Evolutionary conservation across 495 filamentous ascomycete genomes (phyloP), one percentile per base, ranked within the genome.

Genomic region (Aspergillus cavernicola): DNA sequence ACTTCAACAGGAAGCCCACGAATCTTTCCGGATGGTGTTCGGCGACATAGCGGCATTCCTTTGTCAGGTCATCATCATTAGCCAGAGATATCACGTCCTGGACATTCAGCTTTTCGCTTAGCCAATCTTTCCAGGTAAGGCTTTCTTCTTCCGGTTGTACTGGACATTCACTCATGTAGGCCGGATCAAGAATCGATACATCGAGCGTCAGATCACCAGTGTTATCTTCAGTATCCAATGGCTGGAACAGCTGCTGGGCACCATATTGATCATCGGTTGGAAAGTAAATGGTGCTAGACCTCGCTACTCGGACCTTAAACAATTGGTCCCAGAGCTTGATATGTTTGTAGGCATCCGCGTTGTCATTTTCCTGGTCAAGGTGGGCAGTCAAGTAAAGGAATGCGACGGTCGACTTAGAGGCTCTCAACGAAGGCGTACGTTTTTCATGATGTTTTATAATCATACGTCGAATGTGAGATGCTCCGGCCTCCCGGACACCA

Each of bases 321-420:
- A 9, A 28, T 4, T 28, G 4, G 24, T 28, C 9, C 9, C 24
- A 13, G 29, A 57, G 15, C 19, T 22, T 16, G 15, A 50, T 28
- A 12, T 12, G 6, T 15, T 15, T 38, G 16, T 50, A 51, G 35
- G 13, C 3, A 16, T 2, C 3, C 32, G 12, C 24, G 8, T 22
- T 10, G 38, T 49, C 28, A 26, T 37, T 52, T 12, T 13, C 19
- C 6, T 4, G 35, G 8, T 42, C 32, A 15, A 43, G 41, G 15
- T 52, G 44, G 13, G 57, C 55, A 6, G 65, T 66, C 31, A 62
- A 42, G 36, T 68, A 73, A 7, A 73, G 60, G 46, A 62, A 71
- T n/a, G n/a, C n/a, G n/a, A n/a, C n/a, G n/a, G n/a, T n/a, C n/a
- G n/a, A n/a, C n/a, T n/a, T n/a, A n/a, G n/a, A n/a, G n/a, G n/a